Percentiles rank a stretch among this genome's conserved stretches.
phyloP scores from a whole-genome alignment of 495 filamentous ascomycete genomes.

The Haplographium delicatum region DNA sequence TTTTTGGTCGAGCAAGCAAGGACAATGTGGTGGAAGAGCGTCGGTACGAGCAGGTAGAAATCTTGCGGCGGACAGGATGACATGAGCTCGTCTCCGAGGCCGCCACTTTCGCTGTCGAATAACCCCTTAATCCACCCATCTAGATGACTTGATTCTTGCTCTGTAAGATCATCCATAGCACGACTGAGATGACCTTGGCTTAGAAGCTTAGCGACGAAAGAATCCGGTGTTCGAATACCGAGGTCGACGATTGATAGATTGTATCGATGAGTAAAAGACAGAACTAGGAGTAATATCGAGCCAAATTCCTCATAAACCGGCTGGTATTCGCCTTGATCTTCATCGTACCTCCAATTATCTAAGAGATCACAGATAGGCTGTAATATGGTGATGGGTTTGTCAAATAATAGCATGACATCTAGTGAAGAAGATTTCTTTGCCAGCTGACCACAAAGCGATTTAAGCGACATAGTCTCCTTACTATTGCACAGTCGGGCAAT shows the following conservation, averaged over 20 bases:
- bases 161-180: slow-evolving; percentile 58
- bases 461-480: slow-evolving; percentile 88
- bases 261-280: slow-evolving; percentile 82
- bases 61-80: slow-evolving; percentile 87
- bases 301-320: slow-evolving; percentile 97
- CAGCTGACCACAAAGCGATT: slow-evolving; percentile 74
- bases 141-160: slow-evolving; percentile 72
- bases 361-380: slow-evolving; percentile 80
- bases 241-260: slow-evolving; percentile 64
- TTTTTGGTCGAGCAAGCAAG: slow-evolving; percentile 65
- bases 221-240: slow-evolving; percentile 51
- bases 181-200: slow-evolving; percentile 55
- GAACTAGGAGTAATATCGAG: slow-evolving; percentile 74
- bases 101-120: slow-evolving; percentile 76
- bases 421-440: slow-evolving; percentile 71
- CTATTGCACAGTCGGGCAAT: slow-evolving; percentile 71
- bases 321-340: slow-evolving; percentile 91
- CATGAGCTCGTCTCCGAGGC: slow-evolving; percentile 76
- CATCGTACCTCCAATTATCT: slow-evolving; percentile 88
- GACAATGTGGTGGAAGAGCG: slow-evolving; percentile 80
- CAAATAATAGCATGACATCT: slow-evolving; percentile 84
- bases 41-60: slow-evolving; percentile 88
- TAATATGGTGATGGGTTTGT: slow-evolving; percentile 66
- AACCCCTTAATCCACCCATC: slow-evolving; percentile 82
- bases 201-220: slow-evolving; percentile 77